Conservation (phyloP, 1,139 yeast species). For the Sugiyamaella castrensis region DNA sequence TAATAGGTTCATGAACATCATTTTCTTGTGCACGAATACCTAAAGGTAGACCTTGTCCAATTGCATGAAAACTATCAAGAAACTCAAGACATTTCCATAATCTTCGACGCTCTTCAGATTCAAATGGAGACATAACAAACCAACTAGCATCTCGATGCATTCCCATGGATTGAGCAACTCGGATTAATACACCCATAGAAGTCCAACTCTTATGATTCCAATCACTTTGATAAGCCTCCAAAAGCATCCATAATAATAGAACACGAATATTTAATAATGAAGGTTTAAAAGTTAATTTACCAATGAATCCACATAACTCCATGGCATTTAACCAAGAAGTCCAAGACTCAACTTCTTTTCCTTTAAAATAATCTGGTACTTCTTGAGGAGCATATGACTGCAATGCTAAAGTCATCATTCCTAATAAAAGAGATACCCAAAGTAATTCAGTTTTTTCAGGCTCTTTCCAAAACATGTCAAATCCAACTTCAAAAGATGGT, state of each 20-base stretch:
- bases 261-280: conserved; percentile 35
- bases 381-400: conserved; percentile 29
- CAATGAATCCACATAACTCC: conserved; percentile 33
- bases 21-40: conserved; percentile 28
- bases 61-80: conserved; percentile 31
- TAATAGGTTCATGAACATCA: conserved; percentile 32
- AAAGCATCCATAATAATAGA: conserved; percentile 33
- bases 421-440: conserved; percentile 34
- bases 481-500: conserved; percentile 32
- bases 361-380: conserved; percentile 22
- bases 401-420: conserved; percentile 32
- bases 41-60: conserved; percentile 36
- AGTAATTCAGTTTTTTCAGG: conserved; percentile 32
- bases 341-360: conserved; percentile 29
- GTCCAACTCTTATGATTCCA: conserved; percentile 33
- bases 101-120: conserved; percentile 34
- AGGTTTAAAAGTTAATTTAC: conserved; percentile 35
- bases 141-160: conserved; percentile 38
- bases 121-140: conserved; percentile 35
- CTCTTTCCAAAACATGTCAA: conserved; percentile 32
- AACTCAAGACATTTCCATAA: conserved; percentile 32
- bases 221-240: conserved; percentile 29
- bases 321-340: conserved; percentile 32
- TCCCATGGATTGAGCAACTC: conserved; percentile 37
- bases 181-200: conserved; percentile 30